Base-by-base conservation (phyloP, 257 asterid genomes). In the Lycium ferocissimum region DNA sequence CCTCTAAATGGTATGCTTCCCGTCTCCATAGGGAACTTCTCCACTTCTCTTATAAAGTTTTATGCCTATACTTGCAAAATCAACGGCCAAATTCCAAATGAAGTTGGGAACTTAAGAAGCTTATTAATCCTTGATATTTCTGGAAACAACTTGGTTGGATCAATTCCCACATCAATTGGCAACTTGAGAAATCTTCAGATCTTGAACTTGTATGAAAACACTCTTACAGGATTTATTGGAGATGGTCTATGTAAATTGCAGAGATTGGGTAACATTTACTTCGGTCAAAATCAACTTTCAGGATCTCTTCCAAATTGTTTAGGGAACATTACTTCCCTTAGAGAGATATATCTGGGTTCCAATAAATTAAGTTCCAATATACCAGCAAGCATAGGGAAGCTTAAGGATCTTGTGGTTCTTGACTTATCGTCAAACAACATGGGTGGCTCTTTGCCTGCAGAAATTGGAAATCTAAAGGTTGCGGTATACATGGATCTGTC, bases 401-500 rank as follows among this genome's bases (percentile, higher is more conserved):
- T 70, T 3, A 70, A 70, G 2, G 47, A 33, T 66, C 0, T 66
- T 12, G 0, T 66, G 0, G 2, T 0, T 1, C 54, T 70, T 38
- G 7, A 70, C 79, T 38, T 38, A 8, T 70, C 33, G 0, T 38
- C 15, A 70, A 70, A 70, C 33, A 17, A 70, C 14, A 38, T 70
- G 14, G 33, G 9, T 7, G 79, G 84, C 1, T 63, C 49, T 18
- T 45, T 82, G 13, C 76, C 78, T 9, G 13, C 3, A 2, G 59
- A 63, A 51, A 82, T 82, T 43, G 56, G 70, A 63, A 22, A 63
- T 63, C 8, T 82, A 49, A 82, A 82, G 6, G 84, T 6, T 38
- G 33, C 0, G 6, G 7, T 0, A 0, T 0, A 0, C 0, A 69
- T 69, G 0, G 26, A 37, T 6, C 0, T 26, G 33, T 26, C 33